Base-by-base conservation (phyloP, 106 monocot genomes). In the Phalaenopsis equestris region DNA sequence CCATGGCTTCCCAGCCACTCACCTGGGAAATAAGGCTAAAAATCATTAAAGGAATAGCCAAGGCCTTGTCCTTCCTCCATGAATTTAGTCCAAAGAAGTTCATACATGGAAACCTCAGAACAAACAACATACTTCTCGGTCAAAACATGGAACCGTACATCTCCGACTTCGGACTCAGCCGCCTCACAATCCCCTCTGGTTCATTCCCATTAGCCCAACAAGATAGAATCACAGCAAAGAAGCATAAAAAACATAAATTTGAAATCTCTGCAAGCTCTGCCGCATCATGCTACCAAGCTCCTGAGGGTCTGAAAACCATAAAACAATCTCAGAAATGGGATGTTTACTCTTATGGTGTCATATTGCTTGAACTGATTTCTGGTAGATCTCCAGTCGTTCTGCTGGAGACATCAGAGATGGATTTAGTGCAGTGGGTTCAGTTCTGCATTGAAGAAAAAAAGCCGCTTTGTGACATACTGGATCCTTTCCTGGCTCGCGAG, bases 241-340 rank as follows among this genome's bases (percentile, higher is more conserved):
- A 89, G 58, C 61, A 61, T 55, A 79, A 81, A 42, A 85, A 68
- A 45, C 80, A 80, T 6, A 70, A 78, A 5, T 88, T 86, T 3
- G 84, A 90, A 68, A 72, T 82, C 56, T 57, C 92, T 16, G 48
- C 82, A 16, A 91, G 89, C 56, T 93, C 90, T 42, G 80, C 74
- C 67, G 79, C 70, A 61, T 86, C 88, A n/a, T 87, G 85, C 55
- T 96, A 96, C 77, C 91, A 91, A 57, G 96, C 96, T 80, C 93
- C 96, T 43, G 96, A 96, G 83, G 85, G 91, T 7, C 78, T 90
- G 74, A 89, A 84, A 67, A 84, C 84, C 8, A 77, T 93, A 4
- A 93, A 93, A 72, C 90, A 91, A 58, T 93, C 96, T 45, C 96
- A 96, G 80, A 96, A 96, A 83, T 94, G 93, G 91, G 96, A 96